Base-by-base conservation (phyloP, 164 flowering plant species). In the Stephania cephalantha region DNA sequence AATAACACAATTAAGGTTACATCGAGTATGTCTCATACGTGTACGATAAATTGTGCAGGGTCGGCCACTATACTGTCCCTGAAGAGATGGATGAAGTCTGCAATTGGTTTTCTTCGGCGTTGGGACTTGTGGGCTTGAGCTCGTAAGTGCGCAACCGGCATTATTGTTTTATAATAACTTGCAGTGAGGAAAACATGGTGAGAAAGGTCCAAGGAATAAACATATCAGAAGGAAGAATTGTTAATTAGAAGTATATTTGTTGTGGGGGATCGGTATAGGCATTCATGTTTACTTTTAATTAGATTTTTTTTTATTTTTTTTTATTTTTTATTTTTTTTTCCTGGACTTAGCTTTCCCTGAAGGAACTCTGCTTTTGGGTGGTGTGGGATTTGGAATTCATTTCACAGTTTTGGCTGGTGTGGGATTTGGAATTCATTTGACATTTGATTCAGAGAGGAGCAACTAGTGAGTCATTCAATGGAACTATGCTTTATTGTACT, bases 11-110 rank as follows among this genome's bases (percentile, higher is more conserved):
- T 58, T 15, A n/a, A 58, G n/a, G 13, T 58, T 58, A 58, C 20
- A n/a, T 35, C 5, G 12, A 9, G 9, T 29, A 42, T 29, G 8
- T 31, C 42, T 70, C 31, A 5, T 1, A 10, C n/a, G 12, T n/a
- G 18, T 29, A 15, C 8, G 29, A 29, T 76, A 30, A 15, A 44
- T 35, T n/a, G 0, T 86, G 85, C 93, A 95, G 99, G 84, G 87
- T 95, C 71, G 99, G 98, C 44, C 99, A 95, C 79, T 89, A 91
- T 84, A 91, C 97, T 2, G 86, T 91, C 46, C 97, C 98, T 6
- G 90, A 82, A 77, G 99, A 93, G 80, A 93, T 92, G 97, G 90
- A 93, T 15, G 99, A 93, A 68, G 91, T 95, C 55, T 84, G 93
- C 86, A 84, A 79, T 67, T 95, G 98, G 96, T 85, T 93, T 52